Conservation (phyloP, 495 filamentous ascomycete species). For the Hyaloscypha hepaticicola region DNA sequence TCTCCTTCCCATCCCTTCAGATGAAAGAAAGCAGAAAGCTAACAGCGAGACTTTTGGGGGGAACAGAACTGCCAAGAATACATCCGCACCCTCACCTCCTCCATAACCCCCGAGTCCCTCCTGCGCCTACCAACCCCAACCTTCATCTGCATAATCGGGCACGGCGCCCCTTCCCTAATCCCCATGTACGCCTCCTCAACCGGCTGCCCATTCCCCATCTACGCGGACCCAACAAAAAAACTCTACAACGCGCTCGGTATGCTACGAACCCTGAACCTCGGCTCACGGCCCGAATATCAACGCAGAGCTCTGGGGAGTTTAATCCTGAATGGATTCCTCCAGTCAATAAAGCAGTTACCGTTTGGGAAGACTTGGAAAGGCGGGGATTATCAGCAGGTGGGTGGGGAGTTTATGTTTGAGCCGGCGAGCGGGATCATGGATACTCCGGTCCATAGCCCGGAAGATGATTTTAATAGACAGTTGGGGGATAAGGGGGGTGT, state of each 20-base stretch:
- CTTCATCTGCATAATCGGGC: constrained; percentile 72
- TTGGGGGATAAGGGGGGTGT: constrained; percentile 27
- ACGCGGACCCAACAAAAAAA: constrained; percentile 68
- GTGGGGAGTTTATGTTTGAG: constrained; percentile 85
- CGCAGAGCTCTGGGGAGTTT: constrained; percentile 46
- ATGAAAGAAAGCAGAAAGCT: not conserved
- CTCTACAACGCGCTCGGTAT: constrained; percentile 75
- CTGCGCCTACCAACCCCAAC: constrained; percentile 56
- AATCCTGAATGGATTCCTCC: constrained; percentile 51
- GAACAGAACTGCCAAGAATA: constrained; percentile 76
- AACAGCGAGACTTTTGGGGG: not conserved
- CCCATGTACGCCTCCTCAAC: constrained; percentile 62
- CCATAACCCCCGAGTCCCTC: constrained; percentile 57
- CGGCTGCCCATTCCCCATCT: constrained; percentile 73
- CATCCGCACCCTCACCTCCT: constrained; percentile 58
- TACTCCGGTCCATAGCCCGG: constrained; percentile 13
- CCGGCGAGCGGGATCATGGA: constrained; percentile 18
- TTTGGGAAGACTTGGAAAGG: constrained; percentile 58
- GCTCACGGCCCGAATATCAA: constrained; percentile 66
- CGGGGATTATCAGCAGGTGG: constrained; percentile 69
- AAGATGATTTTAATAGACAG: constrained; percentile 8
- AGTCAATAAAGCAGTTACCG: constrained; percentile 53
- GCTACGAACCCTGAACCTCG: constrained; percentile 60
- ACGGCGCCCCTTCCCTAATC: constrained; percentile 74
- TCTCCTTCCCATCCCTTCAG: not conserved